Percentiles rank a stretch among this genome's conserved stretches.
Conservation (phyloP, 805 yeast species). For the Candida methanosorbosa region DNA sequence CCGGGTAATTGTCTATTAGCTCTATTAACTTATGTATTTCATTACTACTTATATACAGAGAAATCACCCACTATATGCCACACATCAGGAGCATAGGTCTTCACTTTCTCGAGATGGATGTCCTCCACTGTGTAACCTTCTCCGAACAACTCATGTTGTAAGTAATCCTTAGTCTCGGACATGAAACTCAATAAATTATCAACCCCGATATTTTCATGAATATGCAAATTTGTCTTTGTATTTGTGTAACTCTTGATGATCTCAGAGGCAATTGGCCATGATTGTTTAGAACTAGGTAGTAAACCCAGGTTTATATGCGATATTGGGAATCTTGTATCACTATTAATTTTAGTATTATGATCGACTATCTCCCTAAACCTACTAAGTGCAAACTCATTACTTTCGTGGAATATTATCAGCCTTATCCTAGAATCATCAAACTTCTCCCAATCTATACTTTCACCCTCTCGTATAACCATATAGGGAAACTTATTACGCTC, state of each 20-base stretch:
- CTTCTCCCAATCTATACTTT: constrained; percentile 13
- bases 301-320: constrained; percentile 71
- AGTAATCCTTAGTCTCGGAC: constrained; percentile 6
- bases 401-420: constrained; percentile 53
- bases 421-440: constrained; percentile 13
- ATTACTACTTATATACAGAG: too few species aligned
- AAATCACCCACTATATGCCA: constrained; percentile 47
- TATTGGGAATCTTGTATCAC: constrained; percentile 15
- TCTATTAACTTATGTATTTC: not conserved
- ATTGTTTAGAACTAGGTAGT: constrained; percentile 57
- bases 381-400: constrained; percentile 41
- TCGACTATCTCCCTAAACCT: constrained; percentile 26
- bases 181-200: constrained; percentile 29
- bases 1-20: not conserved
- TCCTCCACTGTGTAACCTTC: constrained; percentile 13
- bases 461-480: constrained; percentile 22
- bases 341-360: not conserved
- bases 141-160: constrained; percentile 41
- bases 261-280: constrained; percentile 45
- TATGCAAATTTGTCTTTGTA: constrained; percentile 32
- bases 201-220: constrained; percentile 66
- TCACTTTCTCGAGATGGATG: constrained; percentile 52
- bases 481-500: constrained; percentile 31
- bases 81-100: constrained; percentile 82
- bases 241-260: constrained; percentile 8